Evolutionary conservation across 495 filamentous ascomycete genomes (phyloP).

Genomic region (Talaromyces thailandensis): DNA sequence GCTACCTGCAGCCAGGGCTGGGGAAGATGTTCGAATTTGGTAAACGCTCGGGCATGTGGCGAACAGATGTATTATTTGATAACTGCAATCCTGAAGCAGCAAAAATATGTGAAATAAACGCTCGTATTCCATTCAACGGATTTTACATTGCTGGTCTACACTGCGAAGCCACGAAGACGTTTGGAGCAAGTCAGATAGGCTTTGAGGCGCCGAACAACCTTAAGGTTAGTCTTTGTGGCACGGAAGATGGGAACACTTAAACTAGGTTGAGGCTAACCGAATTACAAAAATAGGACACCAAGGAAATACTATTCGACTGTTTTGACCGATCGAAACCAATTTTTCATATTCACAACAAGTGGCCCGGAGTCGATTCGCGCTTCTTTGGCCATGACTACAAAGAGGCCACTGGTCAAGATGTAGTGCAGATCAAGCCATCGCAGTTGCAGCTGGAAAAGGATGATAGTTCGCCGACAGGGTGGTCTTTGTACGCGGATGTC

Average conservation of each 20-base stretch:
- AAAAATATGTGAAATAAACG: constrained; percentile 37
- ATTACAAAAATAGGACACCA: neutral
- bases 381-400: neutral
- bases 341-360: neutral
- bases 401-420: neutral
- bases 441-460: neutral
- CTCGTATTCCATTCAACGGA: constrained; percentile 32
- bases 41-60: constrained; percentile 23
- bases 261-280: neutral
- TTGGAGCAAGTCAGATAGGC: neutral
- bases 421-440: constrained; percentile 1
- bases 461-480: neutral
- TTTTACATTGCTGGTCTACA: constrained; percentile 12
- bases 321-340: neutral
- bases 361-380: constrained; percentile 1
- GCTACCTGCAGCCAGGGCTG: constrained; percentile 12
- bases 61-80: constrained; percentile 37
- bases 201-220: neutral
- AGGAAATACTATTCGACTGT: neutral
- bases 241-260: neutral
- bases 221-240: neutral
- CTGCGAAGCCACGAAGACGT: neutral
- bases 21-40: neutral
- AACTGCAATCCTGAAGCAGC: constrained; percentile 12
- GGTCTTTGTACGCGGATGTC: neutral